Evolutionary conservation across 345 rosid species (phyloP).

Genomic region (Melaleuca alternifolia): DNA sequence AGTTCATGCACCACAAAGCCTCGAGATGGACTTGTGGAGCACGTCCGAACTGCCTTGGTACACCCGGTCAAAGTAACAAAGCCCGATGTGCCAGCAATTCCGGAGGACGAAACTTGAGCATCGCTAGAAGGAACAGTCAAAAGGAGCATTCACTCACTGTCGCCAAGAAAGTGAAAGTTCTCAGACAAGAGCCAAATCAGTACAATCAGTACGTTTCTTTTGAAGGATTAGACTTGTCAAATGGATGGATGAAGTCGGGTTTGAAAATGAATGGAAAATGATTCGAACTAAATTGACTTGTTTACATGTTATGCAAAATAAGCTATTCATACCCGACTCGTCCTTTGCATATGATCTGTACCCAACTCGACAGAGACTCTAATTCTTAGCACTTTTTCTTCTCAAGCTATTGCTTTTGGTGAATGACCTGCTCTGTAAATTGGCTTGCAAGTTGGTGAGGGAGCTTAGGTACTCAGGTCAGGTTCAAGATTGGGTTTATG

Average conservation of each 20-base stretch:
- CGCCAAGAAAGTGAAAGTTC: not conserved
- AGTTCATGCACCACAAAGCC: not conserved
- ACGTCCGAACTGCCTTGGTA: not conserved
- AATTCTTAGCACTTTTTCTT: not conserved
- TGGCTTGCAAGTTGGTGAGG: not conserved
- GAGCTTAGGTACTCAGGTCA: accelerated
- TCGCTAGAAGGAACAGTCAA: not conserved
- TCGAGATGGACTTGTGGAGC: not conserved
- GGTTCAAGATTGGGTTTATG: not conserved
- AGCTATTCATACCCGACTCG: accelerated
- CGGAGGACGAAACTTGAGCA: not conserved
- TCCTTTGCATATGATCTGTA: not conserved
- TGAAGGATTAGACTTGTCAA: no score
- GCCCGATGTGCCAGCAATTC: not conserved
- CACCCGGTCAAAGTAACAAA: not conserved
- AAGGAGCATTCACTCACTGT: not conserved
- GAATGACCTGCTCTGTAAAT: not conserved
- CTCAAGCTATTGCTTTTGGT: not conserved
- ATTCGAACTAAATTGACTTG: no score
- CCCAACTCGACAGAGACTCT: not conserved
- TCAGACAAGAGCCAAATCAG: not conserved
- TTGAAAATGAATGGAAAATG: no score
- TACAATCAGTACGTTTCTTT: not conserved
- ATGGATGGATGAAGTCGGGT: not conserved
- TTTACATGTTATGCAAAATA: not conserved